Evolutionary conservation across 768 basidiomycete species (phyloP), one percentile per base, ranked within the genome.

Genomic region (Auricularia sp.): DNA sequence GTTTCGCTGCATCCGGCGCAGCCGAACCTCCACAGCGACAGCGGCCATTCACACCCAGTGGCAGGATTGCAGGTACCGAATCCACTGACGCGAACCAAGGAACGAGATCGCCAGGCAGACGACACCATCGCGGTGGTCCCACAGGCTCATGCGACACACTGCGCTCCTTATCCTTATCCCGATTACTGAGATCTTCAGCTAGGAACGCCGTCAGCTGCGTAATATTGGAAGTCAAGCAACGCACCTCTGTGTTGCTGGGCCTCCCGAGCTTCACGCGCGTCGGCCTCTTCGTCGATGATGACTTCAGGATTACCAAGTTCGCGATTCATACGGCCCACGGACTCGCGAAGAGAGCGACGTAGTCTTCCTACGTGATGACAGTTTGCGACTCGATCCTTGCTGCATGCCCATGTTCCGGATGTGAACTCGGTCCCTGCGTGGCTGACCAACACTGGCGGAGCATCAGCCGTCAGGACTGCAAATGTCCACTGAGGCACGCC

Each of bases 21-120:
- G 23, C 23, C 23, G 23, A 23, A 23, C 23, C 23, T 23, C 2
- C 66, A 43, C 42, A 71, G 6, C 68, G 18, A 42, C 61, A 23
- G 64, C 68, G 36, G 58, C 65, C 11, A 29, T 8, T 6, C 62
- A 36, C 39, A 61, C 66, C 1, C 44, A 64, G 16, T 64, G 21
- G 29, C 16, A 59, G 34, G 5, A 21, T 6, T 11, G 3, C 6
- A 6, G 56, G 56, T 7, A 59, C 8, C 7, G 56, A 6, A 6
- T 35, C 29, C 5, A 6, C 11, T 16, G 8, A 23, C 11, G 16
- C 7, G 5, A 6, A 12, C 21, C 21, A 29, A 6, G 14, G 14
- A 6, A 23, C n/a, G 16, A 23, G 3, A 23, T 59, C 56, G 4
- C 16, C 10, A 8, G 56, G 29, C 14, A 59, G 56, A 4, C 56